Base-by-base conservation (phyloP, 1,284 basidiomycete species). In the Ustilago crameri region DNA sequence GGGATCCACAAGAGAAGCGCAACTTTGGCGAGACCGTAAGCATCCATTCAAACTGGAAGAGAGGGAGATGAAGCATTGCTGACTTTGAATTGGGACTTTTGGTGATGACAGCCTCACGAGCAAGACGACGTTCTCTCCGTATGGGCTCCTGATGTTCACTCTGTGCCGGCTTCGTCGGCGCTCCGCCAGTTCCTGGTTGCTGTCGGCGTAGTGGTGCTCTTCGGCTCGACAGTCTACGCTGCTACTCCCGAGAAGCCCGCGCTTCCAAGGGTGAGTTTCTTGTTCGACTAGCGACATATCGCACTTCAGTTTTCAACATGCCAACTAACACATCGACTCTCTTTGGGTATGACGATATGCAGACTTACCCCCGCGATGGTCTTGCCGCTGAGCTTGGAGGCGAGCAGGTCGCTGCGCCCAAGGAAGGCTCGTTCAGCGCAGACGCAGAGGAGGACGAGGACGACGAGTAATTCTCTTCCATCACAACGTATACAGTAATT, bases 1-100 rank as follows among this genome's bases (percentile, higher is more conserved):
- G 79, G 79, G 80, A 82, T 56, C 54, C 71, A 44, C 81, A 82
- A 64, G 81, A 82, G 63, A 81, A 82, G 67, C 56, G 71, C 5
- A 81, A 82, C 71, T 82, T 74, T 69, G 80, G 79, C 43, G 81
- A 82, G 55, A 79, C 76, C 14, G 79, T 80, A 59, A 57, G 78
- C 56, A 27, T 5, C 32, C 7, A 7, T 30, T 30, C 30, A n/a
- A n/a, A n/a, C n/a, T n/a, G n/a, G n/a, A n/a, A n/a, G n/a, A n/a
- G n/a, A n/a, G n/a, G n/a, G n/a, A n/a, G n/a, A n/a, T n/a, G 10
- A 24, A 9, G 17, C 7, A 14, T 14, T 24, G 49, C 49, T 51
- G 49, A 51, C 37, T n/a, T n/a, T n/a, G n/a, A n/a, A n/a, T n/a
- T n/a, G n/a, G n/a, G n/a, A n/a, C n/a, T n/a, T n/a, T n/a, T n/a